Conservation (phyloP, 2,329 filamentous ascomycete species). For the Paraconiothyrium brasiliense region DNA sequence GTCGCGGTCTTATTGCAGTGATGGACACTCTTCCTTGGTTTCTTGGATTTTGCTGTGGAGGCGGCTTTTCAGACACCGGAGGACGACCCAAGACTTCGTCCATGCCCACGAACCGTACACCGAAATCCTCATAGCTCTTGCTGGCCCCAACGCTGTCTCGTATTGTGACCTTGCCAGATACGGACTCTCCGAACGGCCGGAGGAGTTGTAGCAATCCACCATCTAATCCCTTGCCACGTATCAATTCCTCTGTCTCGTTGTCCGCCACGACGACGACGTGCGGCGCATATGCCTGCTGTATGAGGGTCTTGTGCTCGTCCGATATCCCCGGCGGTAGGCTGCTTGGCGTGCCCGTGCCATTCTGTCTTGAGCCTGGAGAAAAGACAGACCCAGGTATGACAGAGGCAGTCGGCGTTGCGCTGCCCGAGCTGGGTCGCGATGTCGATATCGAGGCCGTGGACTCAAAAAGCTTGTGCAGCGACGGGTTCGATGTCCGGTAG, state of each 20-base stretch:
- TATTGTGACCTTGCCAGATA: constrained; percentile 88
- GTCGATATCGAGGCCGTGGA: constrained; percentile 58
- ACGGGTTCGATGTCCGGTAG: constrained; percentile 62
- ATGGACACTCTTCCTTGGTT: constrained; percentile 27
- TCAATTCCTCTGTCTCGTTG: constrained; percentile 81
- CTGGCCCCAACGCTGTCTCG: constrained; percentile 89
- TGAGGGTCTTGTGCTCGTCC: constrained; percentile 69
- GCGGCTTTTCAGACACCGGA: constrained; percentile 20
- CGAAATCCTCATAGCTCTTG: constrained; percentile 86
- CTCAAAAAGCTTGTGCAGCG: constrained; percentile 62
- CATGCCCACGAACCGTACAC: constrained; percentile 82
- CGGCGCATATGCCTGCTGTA: constrained; percentile 87
- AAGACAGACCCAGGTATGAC: constrained; percentile 53
- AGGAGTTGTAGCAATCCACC: constrained; percentile 85
- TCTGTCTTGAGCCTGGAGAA: constrained; percentile 51
- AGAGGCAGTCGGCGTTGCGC: constrained; percentile 53
- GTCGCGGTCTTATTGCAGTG: constrained; percentile 44
- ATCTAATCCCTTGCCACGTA: constrained; percentile 83
- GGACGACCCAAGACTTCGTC: constrained; percentile 61
- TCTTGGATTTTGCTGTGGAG: too few relatives aligned
- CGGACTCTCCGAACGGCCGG: constrained; percentile 87
- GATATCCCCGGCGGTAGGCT: constrained; percentile 53
- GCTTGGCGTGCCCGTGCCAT: constrained; percentile 51
- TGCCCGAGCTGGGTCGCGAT: constrained; percentile 53
- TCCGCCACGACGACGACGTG: constrained; percentile 90